These are phyloP conservation scores for Phytophthora foliorum DNA, from an alignment of 352 stramenopile genomes.

Conservation along the genomic window DNA sequence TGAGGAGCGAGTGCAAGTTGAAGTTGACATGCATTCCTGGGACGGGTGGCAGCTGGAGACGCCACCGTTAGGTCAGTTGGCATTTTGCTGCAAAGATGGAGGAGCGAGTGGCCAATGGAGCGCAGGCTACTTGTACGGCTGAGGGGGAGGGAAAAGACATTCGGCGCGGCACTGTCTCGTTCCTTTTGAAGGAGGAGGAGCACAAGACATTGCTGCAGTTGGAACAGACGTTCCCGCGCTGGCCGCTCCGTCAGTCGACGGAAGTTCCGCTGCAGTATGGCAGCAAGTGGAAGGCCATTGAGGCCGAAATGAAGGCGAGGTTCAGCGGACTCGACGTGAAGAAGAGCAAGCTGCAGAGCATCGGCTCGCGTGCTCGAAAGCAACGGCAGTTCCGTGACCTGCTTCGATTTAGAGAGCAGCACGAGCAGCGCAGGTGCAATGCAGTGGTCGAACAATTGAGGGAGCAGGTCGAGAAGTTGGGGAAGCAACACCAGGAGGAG, in stretches of 20 bases:
- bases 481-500: too few species aligned
- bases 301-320: background rate
- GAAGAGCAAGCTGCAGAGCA: background rate
- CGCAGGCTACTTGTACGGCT: background rate
- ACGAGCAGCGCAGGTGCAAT: too few species aligned
- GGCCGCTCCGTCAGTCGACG: background rate
- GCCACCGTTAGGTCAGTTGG: background rate
- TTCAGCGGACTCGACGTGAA: background rate
- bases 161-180: background rate
- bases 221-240: conserved; percentile 1
- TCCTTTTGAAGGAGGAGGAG: background rate
- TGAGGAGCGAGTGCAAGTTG: conserved; percentile 3
- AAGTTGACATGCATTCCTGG: conserved; percentile 28
- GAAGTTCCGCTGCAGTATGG: background rate
- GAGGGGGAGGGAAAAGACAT: background rate
- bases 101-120: background rate
- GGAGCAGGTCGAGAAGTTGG: too few species aligned
- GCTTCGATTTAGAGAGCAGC: too few species aligned
- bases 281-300: conserved; percentile 2
- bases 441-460: too few species aligned
- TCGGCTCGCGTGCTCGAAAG: conserved; percentile 5
- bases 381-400: too few species aligned
- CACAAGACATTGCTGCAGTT: conserved; percentile 1
- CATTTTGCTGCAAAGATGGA: background rate
- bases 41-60: background rate